Evolutionary conservation across 805 yeast species (phyloP).

Genomic region (Yarrowia hollandica): DNA sequence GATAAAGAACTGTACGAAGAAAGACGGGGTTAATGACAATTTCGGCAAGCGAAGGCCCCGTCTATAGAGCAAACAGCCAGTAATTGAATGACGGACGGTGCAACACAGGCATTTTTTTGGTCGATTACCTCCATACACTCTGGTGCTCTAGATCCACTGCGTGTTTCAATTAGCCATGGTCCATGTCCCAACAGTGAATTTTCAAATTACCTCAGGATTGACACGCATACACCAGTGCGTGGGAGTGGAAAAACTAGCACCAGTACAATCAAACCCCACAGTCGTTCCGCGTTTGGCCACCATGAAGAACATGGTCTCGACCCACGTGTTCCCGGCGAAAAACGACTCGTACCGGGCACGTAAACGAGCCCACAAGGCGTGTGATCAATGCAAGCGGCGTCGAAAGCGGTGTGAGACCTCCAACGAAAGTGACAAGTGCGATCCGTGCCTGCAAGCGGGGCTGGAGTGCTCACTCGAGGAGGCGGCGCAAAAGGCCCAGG

Average conservation of each 20-base stretch:
- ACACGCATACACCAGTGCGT: slow-evolving; percentile 11
- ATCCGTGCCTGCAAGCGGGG: slow-evolving; percentile 41
- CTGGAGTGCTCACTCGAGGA: slow-evolving; percentile 39
- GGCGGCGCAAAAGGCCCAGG: background rate
- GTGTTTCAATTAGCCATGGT: no score
- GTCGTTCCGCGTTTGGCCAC: no score
- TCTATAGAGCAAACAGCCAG: no score
- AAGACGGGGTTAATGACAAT: no score
- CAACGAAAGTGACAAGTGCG: slow-evolving; percentile 37
- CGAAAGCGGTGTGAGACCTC: slow-evolving; percentile 43
- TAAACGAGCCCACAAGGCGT: slow-evolving; percentile 48
- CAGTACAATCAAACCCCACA: no score
- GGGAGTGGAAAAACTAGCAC: no score
- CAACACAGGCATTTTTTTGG: no score
- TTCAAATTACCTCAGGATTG: slow-evolving; percentile 14
- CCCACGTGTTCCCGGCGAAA: slow-evolving; percentile 49
- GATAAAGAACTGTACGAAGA: no score
- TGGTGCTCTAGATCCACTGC: no score
- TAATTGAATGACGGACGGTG: no score
- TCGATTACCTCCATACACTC: no score
- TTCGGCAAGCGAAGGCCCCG: no score
- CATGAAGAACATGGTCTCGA: slow-evolving; percentile 31
- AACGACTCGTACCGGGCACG: slow-evolving; percentile 45
- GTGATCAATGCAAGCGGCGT: slow-evolving; percentile 45
- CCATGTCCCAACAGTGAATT: slow-evolving; percentile 13